Evolutionary conservation across 345 rosid species (phyloP).

Genomic region (Acer saccharum): DNA sequence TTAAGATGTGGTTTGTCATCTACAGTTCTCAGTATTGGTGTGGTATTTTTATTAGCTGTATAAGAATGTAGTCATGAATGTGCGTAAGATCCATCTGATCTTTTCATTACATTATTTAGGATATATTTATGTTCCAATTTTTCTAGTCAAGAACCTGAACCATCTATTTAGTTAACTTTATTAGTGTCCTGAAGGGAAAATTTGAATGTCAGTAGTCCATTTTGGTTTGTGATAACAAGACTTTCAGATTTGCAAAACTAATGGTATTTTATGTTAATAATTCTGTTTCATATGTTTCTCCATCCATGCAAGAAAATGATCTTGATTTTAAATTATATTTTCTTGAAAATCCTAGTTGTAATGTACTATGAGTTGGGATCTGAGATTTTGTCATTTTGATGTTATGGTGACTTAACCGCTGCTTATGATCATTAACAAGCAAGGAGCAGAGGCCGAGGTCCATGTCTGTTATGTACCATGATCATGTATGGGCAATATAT

Average conservation of each 20-base stretch:
- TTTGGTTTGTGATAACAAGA: constrained; percentile 4
- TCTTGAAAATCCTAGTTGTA: constrained; percentile 4
- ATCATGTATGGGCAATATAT: neutral
- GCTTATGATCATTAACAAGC: neutral
- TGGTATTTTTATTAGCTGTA: neutral
- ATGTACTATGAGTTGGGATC: neutral
- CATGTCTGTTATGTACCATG: neutral
- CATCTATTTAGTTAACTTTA: constrained; percentile 2
- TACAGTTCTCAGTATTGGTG: neutral
- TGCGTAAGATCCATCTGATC: neutral
- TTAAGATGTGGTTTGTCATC: neutral
- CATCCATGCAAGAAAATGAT: constrained; percentile 3
- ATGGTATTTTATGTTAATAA: neutral
- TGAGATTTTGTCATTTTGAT: constrained; percentile 5
- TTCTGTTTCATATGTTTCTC: constrained; percentile 1
- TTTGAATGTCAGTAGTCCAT: neutral
- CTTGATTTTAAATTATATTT: neutral
- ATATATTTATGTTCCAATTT: neutral
- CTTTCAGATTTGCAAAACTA: neutral
- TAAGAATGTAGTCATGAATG: neutral
- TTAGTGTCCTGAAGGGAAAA: neutral
- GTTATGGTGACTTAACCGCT: neutral
- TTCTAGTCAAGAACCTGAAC: neutral
- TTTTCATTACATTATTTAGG: neutral
- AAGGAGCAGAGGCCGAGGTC: neutral